Evolutionary conservation across 371 early-diverging fungal genomes (phyloP).

Genomic region (Mycotypha africana): DNA sequence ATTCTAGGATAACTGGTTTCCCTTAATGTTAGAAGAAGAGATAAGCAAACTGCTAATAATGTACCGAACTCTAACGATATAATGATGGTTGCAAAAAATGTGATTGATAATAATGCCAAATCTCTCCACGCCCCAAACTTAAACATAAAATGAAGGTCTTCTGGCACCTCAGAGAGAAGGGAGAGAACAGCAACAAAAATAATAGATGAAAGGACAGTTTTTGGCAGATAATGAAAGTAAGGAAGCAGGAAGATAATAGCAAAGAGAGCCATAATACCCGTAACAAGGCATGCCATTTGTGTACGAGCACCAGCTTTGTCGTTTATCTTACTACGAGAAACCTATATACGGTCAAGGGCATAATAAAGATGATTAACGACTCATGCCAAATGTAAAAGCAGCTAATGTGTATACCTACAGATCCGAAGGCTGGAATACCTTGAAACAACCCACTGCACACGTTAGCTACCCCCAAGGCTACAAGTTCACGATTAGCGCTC

Average conservation of each 20-base stretch:
- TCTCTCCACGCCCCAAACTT: constrained; percentile 86
- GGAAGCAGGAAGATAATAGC: constrained; percentile 77
- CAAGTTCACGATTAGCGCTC: constrained; percentile 90
- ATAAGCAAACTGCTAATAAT: constrained; percentile 77
- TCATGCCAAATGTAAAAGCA: no score
- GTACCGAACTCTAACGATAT: constrained; percentile 91
- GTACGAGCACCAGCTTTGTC: constrained; percentile 85
- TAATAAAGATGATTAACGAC: neutral
- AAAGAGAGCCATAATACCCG: constrained; percentile 68
- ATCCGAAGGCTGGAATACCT: constrained; percentile 87
- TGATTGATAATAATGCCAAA: constrained; percentile 69
- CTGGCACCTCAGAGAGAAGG: constrained; percentile 73
- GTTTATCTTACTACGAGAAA: constrained; percentile 86
- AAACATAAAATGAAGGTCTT: constrained; percentile 80
- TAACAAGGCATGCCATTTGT: constrained; percentile 79
- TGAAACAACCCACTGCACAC: constrained; percentile 78
- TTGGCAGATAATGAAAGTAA: constrained; percentile 82
- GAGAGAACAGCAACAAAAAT: constrained; percentile 83
- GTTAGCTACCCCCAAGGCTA: constrained; percentile 87
- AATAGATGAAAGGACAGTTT: constrained; percentile 79
- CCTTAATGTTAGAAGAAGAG: constrained; percentile 84
- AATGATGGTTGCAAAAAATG: constrained; percentile 77
- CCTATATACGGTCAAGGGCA: constrained; percentile 14
- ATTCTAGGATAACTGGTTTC: constrained; percentile 84
- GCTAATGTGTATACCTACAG: constrained; percentile 36